Evolutionary conservation across 2,329 filamentous ascomycete genomes (phyloP).

Genomic region (Bisporella sp.): DNA sequence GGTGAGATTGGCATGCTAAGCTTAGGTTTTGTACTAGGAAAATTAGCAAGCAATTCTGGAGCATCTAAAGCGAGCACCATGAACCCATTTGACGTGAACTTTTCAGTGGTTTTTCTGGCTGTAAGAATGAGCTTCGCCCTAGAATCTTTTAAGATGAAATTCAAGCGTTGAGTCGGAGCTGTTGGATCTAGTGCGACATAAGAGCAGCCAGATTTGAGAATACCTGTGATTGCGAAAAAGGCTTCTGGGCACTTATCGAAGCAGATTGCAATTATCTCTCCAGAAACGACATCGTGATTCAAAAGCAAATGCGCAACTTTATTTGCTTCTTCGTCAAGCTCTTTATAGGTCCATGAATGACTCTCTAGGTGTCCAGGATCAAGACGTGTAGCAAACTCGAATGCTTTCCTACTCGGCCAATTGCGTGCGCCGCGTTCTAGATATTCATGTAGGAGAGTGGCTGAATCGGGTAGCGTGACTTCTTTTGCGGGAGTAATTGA

Average conservation of each 20-base stretch:
- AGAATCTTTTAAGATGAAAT: constrained; percentile 50
- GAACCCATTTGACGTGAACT: constrained; percentile 23
- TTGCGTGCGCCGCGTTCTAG: constrained; percentile 56
- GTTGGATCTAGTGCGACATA: constrained; percentile 34
- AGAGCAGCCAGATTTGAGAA: constrained; percentile 30
- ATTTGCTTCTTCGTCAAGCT: constrained; percentile 67
- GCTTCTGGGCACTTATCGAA: constrained; percentile 32
- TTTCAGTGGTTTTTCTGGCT: constrained; percentile 35
- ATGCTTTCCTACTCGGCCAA: constrained; percentile 54
- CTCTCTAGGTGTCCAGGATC: constrained; percentile 37
- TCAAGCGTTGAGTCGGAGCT: constrained; percentile 27
- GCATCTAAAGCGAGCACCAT: constrained; percentile 19
- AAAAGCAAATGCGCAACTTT: constrained; percentile 61
- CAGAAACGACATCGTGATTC: constrained; percentile 39
- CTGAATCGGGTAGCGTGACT: constrained; percentile 45
- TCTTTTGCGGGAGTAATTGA: constrained; percentile 60
- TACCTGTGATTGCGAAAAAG: constrained; percentile 29
- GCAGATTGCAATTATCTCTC: constrained; percentile 37
- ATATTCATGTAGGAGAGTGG: constrained; percentile 66
- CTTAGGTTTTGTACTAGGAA: constrained; percentile 17
- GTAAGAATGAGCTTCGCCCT: constrained; percentile 56
- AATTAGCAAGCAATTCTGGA: constrained; percentile 14
- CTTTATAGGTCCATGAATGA: constrained; percentile 63
- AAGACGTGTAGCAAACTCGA: constrained; percentile 66
- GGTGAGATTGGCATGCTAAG: constrained; percentile 16